A percentile compares a stretch with the other conserved stretches of the same genome.
phyloP scores from a whole-genome alignment of 2,329 filamentous ascomycete genomes.

The Chaetomium olivaceum region DNA sequence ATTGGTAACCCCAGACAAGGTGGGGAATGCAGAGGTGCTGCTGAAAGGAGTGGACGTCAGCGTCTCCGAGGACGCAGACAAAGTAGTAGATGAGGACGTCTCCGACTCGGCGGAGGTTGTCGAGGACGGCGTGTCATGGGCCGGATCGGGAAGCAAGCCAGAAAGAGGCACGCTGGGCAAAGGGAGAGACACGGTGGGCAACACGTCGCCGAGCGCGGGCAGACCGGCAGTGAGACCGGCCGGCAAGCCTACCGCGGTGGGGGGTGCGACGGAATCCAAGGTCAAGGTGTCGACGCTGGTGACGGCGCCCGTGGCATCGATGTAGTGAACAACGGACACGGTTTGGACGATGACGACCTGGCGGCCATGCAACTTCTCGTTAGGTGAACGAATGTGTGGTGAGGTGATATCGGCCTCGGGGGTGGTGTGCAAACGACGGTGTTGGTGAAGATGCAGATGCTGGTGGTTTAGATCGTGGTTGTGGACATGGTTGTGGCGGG shows the following conservation, averaged over 20 bases:
- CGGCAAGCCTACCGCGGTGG: constrained; percentile 37
- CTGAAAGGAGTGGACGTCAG: constrained; percentile 40
- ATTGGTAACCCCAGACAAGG: constrained; percentile 29
- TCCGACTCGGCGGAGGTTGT: constrained; percentile 25
- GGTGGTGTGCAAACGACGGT: constrained; percentile 22
- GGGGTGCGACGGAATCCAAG: constrained; percentile 42
- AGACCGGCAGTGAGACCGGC: constrained; percentile 44
- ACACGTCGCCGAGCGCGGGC: constrained; percentile 35
- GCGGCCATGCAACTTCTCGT: constrained; percentile 36
- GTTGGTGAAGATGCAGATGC: constrained; percentile 35
- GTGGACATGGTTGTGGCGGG: constrained; percentile 33
- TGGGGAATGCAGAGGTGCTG: constrained; percentile 30
- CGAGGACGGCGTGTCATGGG: constrained; percentile 31
- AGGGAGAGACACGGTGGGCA: constrained; percentile 32
- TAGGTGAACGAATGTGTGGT: constrained; percentile 35
- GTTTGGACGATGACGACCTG: constrained; percentile 54
- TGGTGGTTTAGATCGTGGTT: constrained; percentile 34
- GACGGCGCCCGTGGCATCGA: constrained; percentile 50
- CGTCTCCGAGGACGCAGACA: constrained; percentile 35
- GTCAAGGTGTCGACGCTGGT: constrained; percentile 47
- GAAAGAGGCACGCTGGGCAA: constrained; percentile 29
- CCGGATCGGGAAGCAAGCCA: constrained; percentile 15
- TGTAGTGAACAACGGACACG: constrained; percentile 55
- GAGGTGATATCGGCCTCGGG: constrained; percentile 25
- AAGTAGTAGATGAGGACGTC: constrained; percentile 27